Conservation (phyloP, 208 protist species). For the Crithidia mellificae region DNA sequence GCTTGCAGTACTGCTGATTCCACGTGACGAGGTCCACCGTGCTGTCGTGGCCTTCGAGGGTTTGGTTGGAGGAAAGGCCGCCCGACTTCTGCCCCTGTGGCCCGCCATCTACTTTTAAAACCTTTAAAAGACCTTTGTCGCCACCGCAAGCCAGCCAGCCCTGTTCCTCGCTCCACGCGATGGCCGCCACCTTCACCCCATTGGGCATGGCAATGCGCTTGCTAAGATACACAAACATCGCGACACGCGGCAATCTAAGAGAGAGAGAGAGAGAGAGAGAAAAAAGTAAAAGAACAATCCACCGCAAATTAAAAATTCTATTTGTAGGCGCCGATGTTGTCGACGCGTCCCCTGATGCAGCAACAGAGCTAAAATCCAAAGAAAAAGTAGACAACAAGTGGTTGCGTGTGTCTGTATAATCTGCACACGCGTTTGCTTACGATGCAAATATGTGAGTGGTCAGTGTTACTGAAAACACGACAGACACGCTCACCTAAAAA, state of each 20-base stretch:
- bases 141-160: conserved; percentile 97
- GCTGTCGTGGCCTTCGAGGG: conserved; percentile 92
- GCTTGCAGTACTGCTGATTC: conserved; percentile 96
- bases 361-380: too few species aligned
- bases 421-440: too few species aligned
- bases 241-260: background rate
- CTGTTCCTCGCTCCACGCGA: conserved; percentile 95
- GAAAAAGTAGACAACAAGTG: too few species aligned
- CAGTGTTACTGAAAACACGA: too few species aligned
- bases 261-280: conserved; percentile 2
- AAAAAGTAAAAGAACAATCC: background rate
- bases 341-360: too few species aligned
- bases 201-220: conserved; percentile 97
- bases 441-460: too few species aligned
- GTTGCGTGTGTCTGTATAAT: too few species aligned
- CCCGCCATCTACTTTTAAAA: conserved; percentile 92
- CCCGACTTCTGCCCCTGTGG: conserved; percentile 66
- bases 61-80: conserved; percentile 95
- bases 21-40: conserved; percentile 88
- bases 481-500: too few species aligned
- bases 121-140: conserved; percentile 95
- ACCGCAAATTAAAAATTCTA: too few species aligned
- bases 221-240: conserved; percentile 96
- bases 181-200: conserved; percentile 75
- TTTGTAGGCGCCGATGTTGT: too few species aligned